Percentiles rank a stretch among this genome's conserved stretches.
Evolutionary conservation across 345 rosid genomes (phyloP).

Genomic region (Eucalyptus erythrocorys): DNA sequence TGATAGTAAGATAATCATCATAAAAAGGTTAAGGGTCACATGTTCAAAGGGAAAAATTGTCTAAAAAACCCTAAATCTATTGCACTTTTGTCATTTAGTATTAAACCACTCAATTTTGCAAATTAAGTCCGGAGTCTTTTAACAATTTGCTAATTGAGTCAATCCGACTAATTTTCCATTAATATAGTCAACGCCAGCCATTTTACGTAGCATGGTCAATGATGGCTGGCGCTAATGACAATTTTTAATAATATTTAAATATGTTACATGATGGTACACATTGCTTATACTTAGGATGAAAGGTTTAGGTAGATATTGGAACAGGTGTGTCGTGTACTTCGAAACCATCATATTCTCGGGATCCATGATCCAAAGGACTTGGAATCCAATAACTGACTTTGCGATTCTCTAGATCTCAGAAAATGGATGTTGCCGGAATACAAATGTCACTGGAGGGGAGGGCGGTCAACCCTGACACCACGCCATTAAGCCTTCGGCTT

Average conservation of each 20-base stretch:
- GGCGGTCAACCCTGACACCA: conserved; percentile 37
- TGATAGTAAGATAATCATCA: not conserved
- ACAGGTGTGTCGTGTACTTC: not conserved
- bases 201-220: accelerated
- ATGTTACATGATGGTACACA: not conserved
- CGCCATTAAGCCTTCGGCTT: conserved; percentile 52
- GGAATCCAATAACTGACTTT: not conserved
- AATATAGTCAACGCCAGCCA: too few relatives aligned
- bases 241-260: too few relatives aligned
- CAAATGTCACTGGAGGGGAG: conserved; percentile 86
- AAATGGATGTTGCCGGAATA: conserved; percentile 54
- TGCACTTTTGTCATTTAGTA: accelerated
- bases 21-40: not conserved
- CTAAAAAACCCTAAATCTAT: accelerated
- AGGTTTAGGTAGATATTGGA: not conserved
- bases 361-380: not conserved
- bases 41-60: not conserved
- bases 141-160: too few relatives aligned
- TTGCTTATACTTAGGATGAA: not conserved
- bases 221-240: accelerated
- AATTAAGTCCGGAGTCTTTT: accelerated
- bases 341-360: not conserved
- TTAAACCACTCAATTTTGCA: accelerated
- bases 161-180: accelerated
- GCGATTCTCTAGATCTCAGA: conserved; percentile 6